phyloP scores from a whole-genome alignment of 805 yeast species.

The Lipomyces yamanashiensis region DNA sequence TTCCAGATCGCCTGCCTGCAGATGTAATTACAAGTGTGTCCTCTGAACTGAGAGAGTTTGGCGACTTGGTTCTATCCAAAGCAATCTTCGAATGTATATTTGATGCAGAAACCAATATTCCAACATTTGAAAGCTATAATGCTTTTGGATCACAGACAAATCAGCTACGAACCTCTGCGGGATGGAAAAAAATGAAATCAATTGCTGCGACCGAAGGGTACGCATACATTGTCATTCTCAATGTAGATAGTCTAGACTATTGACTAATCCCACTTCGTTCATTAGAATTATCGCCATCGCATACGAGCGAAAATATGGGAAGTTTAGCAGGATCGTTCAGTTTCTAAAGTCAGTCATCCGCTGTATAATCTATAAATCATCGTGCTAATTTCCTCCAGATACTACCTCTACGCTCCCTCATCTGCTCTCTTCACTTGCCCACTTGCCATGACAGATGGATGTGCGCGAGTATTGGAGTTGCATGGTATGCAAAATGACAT shows the following conservation, averaged over 20 bases:
- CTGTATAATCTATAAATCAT: neutral
- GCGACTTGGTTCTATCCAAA: slow-evolving; percentile 38
- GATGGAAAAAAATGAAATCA: slow-evolving; percentile 42
- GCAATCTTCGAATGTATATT: slow-evolving; percentile 40
- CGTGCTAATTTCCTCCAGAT: slow-evolving; percentile 12
- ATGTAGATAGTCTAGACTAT: neutral
- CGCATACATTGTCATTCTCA: neutral
- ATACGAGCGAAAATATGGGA: slow-evolving; percentile 40
- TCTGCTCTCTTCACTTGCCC: slow-evolving; percentile 45
- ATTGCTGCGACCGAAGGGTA: slow-evolving; percentile 29
- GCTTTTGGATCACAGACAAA: slow-evolving; percentile 42
- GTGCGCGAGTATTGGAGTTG: slow-evolving; percentile 42
- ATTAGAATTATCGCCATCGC: slow-evolving; percentile 42
- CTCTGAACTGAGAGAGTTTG: slow-evolving; percentile 38
- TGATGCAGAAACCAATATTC: slow-evolving; percentile 43
- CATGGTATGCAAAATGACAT: slow-evolving; percentile 23
- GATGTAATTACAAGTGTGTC: slow-evolving; percentile 4
- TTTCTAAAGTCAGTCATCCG: slow-evolving; percentile 30
- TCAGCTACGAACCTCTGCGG: slow-evolving; percentile 41
- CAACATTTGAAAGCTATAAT: slow-evolving; percentile 41
- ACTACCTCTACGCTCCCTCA: slow-evolving; percentile 41
- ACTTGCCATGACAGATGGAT: slow-evolving; percentile 46
- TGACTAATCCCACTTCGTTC: neutral
- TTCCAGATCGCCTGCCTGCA: slow-evolving; percentile 26
- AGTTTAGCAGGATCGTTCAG: slow-evolving; percentile 39